Conservation (phyloP, 202 grass and related monocot genomes). For the Saccharum hybrid region DNA sequence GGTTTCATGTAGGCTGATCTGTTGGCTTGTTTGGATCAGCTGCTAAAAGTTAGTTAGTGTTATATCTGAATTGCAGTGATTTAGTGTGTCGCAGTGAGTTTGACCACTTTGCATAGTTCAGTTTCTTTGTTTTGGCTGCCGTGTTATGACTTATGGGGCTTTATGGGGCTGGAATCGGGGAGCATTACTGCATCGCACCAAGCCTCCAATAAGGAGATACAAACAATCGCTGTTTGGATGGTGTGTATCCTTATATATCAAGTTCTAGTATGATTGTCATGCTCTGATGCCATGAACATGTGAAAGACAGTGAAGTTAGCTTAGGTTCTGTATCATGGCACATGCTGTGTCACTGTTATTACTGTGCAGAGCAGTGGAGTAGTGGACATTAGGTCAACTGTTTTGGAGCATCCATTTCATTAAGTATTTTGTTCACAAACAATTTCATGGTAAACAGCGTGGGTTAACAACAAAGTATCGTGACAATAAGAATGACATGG, state of each 20-base stretch:
- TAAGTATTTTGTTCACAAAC: conserved; percentile 21
- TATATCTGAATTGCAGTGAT: conserved; percentile 8
- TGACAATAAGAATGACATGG: conserved; percentile 16
- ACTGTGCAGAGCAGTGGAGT: conserved; percentile 6
- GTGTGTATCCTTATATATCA: conserved; percentile 21
- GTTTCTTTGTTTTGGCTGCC: conserved; percentile 10
- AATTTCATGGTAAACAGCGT: conserved; percentile 24
- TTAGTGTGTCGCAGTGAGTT: neutral
- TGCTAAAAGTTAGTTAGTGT: neutral
- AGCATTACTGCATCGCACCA: neutral
- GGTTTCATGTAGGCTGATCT: conserved; percentile 12
- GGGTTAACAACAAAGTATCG: neutral
- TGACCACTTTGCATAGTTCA: conserved; percentile 20
- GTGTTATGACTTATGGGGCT: neutral
- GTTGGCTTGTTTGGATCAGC: conserved; percentile 16
- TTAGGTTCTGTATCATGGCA: conserved; percentile 1
- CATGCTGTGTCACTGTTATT: neutral
- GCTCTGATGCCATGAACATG: neutral
- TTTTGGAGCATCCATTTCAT: conserved; percentile 33
- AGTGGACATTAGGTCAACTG: neutral
- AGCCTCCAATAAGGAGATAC: neutral
- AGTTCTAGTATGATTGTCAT: neutral
- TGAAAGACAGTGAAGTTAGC: neutral
- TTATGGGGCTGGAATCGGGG: conserved; percentile 12
- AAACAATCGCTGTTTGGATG: neutral